A percentile compares a stretch with the other conserved stretches of the same genome.
These are phyloP conservation scores for Zygotorulaspora danielsina DNA, from an alignment of 805 yeast genomes.

Conservation along the genomic window DNA sequence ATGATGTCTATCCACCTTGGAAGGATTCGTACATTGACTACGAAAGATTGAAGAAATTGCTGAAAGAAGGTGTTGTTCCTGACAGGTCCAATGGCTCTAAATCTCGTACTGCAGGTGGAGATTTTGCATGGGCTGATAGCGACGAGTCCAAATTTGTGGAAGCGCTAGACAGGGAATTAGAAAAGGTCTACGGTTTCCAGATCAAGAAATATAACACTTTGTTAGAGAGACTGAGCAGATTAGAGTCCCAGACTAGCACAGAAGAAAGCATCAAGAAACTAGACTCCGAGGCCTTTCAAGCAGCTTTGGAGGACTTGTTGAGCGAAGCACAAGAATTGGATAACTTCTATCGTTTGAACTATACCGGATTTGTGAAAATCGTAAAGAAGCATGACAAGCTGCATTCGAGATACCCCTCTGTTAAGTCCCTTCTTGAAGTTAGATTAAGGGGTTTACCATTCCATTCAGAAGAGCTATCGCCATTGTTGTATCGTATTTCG, in stretches of 20 bases:
- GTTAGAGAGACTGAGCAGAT: constrained; percentile 54
- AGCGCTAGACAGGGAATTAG: constrained; percentile 63
- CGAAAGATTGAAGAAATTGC: constrained; percentile 56
- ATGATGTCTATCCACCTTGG: constrained; percentile 89
- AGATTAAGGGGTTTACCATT: constrained; percentile 83
- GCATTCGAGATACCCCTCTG: constrained; percentile 77
- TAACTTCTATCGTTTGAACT: constrained; percentile 84
- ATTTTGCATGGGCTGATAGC: constrained; percentile 57
- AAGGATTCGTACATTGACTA: constrained; percentile 65
- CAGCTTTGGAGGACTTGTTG: constrained; percentile 66
- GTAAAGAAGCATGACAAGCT: constrained; percentile 94
- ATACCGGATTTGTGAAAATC: constrained; percentile 90
- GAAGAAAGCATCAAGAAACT: constrained; percentile 39
- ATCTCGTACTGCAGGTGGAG: constrained; percentile 15
- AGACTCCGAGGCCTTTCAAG: constrained; percentile 60
- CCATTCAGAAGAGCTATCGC: constrained; percentile 92
- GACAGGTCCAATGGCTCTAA: constrained; percentile 15
- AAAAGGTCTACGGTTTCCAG: constrained; percentile 74
- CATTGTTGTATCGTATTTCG: constrained; percentile 78
- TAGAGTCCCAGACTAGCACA: constrained; percentile 57
- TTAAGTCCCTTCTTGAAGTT: constrained; percentile 81
- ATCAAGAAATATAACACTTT: constrained; percentile 61
- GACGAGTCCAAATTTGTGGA: constrained; percentile 70
- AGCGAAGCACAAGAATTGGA: constrained; percentile 80
- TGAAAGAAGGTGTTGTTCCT: constrained; percentile 60